phyloP scores from a whole-genome alignment of 106 monocot genomes.

The Posidonia australis region DNA sequence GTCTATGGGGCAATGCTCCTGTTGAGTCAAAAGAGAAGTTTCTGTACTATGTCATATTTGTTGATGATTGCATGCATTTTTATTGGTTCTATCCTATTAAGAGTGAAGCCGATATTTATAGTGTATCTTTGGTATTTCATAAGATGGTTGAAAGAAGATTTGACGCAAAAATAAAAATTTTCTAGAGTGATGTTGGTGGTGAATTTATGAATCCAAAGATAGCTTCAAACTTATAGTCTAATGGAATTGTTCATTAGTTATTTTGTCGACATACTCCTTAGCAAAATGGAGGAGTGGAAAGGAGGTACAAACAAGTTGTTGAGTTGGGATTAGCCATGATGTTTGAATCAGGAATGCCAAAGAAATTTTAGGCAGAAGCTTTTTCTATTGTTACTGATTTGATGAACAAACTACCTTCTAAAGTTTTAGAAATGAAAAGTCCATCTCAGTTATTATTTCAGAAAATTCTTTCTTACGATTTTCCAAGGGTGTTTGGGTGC shows the following conservation, averaged over 20 bases:
- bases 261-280: constrained; percentile 6
- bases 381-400: background rate
- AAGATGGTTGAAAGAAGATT: constrained; percentile 7
- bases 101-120: background rate
- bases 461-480: background rate
- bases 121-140: background rate
- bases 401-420: constrained; percentile 5
- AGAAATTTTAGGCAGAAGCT: constrained; percentile 9
- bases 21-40: background rate
- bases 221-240: no score
- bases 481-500: constrained; percentile 6
- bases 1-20: constrained; percentile 11
- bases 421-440: background rate
- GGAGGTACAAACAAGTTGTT: constrained; percentile 5
- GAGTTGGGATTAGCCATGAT: constrained; percentile 2
- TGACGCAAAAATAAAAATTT: constrained; percentile 4
- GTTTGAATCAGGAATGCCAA: background rate
- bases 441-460: background rate
- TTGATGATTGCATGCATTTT: background rate
- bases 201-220: background rate
- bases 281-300: constrained; percentile 5
- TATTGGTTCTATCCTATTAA: constrained; percentile 4
- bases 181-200: constrained; percentile 7
- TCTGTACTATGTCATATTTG: constrained; percentile 11
- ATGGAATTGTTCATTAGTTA: constrained; percentile 4